Evolutionary conservation across 2,329 filamentous ascomycete species (phyloP), one percentile per base, ranked within the genome.

Genomic region (Pyricularia grisea): DNA sequence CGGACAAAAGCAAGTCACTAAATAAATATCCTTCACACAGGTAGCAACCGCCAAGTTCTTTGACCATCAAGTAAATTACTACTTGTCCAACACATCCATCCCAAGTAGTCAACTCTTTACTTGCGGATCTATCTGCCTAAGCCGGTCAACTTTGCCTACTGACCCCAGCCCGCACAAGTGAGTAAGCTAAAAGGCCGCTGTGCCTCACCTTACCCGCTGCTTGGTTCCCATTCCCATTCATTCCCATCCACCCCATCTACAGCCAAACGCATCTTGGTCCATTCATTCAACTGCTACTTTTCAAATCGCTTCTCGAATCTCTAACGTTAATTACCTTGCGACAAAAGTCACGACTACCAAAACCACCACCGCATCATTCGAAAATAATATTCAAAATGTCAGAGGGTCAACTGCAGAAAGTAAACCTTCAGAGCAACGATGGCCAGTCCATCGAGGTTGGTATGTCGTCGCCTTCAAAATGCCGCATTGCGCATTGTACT

Each of bases 381-480:
- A 28, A 63, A 28, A 63, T 20, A 28, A 28, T 50, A 64, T 12
- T 68, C 72, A 75, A 70, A n/a, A 78, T 78, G 77, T 70, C 74
- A 30, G 75, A 76, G 42, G 68, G 69, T 64, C 73, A 70, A 68
- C 70, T 73, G 25, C 74, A 79, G 68, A 84, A 82, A 78, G 77
- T 87, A 73, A 82, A 78, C 75, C 76, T 87, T 33, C 75, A 78
- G 73, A 85, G 83, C 79, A 86, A 85, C 74, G 85, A 87, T 72
- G 77, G 75, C 69, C 79, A 80, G 65, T 74, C 76, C 31, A 81
- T 87, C 67, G 78, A 79, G 72, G 81, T 85, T 68, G 67, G 67
- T 68, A 68, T 27, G 67, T 65, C 30, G 33, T 17, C 17, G 20
- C 27, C 20, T 30, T 14, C 17, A 67, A 58, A 3, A 42, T 4